Evolutionary conservation across 495 filamentous ascomycete species (phyloP).

Genomic region (Usnea hakonensis): DNA sequence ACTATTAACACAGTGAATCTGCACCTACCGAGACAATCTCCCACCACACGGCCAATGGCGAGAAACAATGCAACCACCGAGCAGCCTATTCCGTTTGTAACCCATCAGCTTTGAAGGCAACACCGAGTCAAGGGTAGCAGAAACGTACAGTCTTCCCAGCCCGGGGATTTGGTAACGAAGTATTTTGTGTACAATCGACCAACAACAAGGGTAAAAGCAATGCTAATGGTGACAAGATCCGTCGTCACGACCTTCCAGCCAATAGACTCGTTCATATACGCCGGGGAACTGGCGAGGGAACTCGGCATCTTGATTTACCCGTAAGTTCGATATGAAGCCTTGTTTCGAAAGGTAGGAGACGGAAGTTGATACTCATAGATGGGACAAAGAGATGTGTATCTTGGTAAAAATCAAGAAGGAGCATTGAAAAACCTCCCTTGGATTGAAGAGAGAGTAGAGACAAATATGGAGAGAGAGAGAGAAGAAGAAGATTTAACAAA

Average conservation of each 20-base stretch:
- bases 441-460: background rate
- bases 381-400: background rate
- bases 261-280: background rate
- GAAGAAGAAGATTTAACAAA: background rate
- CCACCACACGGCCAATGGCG: background rate
- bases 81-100: background rate
- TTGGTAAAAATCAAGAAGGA: background rate
- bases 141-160: conserved; percentile 12
- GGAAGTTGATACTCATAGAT: background rate
- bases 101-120: background rate
- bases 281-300: background rate
- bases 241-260: background rate
- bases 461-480: background rate
- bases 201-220: background rate
- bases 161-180: background rate
- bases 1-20: too few species aligned
- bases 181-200: conserved; percentile 4
- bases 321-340: background rate
- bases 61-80: background rate
- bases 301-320: background rate
- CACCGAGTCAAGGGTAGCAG: too few species aligned
- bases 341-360: background rate
- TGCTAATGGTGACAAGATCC: background rate
- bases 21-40: background rate
- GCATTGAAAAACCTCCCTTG: background rate